Conservation (phyloP, 805 yeast genomes). For the Starmerella floris region DNA sequence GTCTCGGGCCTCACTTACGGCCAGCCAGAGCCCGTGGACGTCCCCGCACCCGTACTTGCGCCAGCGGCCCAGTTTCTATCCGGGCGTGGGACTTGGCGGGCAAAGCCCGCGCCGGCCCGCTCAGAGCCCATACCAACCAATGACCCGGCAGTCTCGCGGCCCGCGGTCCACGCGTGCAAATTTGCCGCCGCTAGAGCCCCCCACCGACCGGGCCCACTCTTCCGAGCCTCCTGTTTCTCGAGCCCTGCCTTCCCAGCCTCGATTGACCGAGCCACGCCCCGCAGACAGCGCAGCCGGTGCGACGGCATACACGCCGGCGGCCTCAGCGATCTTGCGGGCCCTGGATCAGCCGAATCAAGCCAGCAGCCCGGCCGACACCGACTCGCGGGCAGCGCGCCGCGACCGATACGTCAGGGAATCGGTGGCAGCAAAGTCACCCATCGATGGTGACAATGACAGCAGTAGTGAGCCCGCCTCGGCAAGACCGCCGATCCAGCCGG, state of each 20-base stretch:
- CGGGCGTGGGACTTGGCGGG: neutral
- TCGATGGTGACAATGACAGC: too few species aligned
- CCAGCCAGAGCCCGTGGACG: constrained; percentile 9
- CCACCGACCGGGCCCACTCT: neutral
- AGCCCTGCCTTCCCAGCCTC: too few species aligned
- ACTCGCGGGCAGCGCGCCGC: neutral
- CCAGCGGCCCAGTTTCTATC: constrained; percentile 3
- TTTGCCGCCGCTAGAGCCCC: neutral
- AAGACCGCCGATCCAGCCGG: too few species aligned
- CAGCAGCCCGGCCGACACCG: neutral
- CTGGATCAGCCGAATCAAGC: neutral
- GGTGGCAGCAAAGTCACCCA: too few species aligned
- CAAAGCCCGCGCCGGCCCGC: constrained; percentile 1
- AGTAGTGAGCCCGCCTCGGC: too few species aligned
- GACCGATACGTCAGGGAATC: neutral
- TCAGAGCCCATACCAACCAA: neutral
- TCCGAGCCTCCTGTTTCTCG: too few species aligned
- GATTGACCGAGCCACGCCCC: too few species aligned
- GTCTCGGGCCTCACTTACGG: neutral
- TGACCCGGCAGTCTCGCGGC: neutral
- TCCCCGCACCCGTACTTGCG: constrained; percentile 7
- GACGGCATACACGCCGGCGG: neutral
- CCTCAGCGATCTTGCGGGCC: neutral
- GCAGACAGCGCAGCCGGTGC: too few species aligned
- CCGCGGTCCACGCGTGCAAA: neutral